phyloP scores from a whole-genome alignment of 768 basidiomycete genomes.

The Podaxis rugospora region DNA sequence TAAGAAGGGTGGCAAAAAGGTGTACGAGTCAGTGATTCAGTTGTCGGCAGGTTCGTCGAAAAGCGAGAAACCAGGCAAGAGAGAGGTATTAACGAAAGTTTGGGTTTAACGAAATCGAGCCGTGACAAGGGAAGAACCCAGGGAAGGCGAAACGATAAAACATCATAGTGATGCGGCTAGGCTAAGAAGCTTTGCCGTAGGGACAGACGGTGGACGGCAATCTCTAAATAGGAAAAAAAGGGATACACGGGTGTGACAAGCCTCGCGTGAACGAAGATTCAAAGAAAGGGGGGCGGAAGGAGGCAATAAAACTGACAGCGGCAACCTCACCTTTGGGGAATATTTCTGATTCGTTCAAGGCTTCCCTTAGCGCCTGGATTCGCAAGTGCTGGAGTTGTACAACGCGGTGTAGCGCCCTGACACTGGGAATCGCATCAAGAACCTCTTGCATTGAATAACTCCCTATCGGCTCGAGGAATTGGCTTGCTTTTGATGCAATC shows the following conservation, averaged over 20 bases:
- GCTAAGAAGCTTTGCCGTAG: background rate
- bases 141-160: constrained; percentile 9
- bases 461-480: constrained; percentile 54
- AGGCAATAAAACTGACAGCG: background rate
- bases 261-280: background rate
- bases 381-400: constrained; percentile 56
- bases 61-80: background rate
- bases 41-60: constrained; percentile 2
- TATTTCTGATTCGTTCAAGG: constrained; percentile 54
- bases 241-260: background rate
- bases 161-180: constrained; percentile 3
- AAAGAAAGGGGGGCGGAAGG: background rate
- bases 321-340: constrained; percentile 57
- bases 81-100: background rate
- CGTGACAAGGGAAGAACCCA: background rate
- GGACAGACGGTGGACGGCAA: background rate
- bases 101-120: background rate
- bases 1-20: background rate
- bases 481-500: constrained; percentile 54
- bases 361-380: constrained; percentile 44
- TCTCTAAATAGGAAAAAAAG: background rate
- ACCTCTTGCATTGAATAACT: constrained; percentile 50
- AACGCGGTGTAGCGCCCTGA: constrained; percentile 60
- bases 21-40: constrained; percentile 8
- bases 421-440: constrained; percentile 44